Base-by-base conservation (phyloP, 352 stramenopile genomes). In the Pythium brachiatum region DNA sequence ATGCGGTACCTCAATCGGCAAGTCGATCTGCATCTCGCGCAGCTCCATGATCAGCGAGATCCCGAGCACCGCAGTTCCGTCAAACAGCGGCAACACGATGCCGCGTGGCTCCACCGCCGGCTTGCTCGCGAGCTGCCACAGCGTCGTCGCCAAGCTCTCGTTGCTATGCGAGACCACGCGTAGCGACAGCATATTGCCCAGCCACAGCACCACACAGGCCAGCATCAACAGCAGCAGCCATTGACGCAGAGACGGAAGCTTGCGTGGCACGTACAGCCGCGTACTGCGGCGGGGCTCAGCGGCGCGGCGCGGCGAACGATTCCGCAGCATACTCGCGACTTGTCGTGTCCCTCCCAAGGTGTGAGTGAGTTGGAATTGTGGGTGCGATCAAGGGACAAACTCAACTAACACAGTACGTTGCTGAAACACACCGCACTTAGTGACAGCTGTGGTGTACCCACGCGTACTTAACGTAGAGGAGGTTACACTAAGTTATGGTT, bases 1-100 rank as follows among this genome's bases (percentile, higher is more conserved):
- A 51, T 90, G 80, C 15, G 80, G 80, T 15, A 90, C 69, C 50
- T 90, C 81, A 56, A 88, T 84, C 15, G 82, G 80, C 27, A 92
- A 16, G 26, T 84, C 62, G 20, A 90, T 66, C 2, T 74, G 64
- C 38, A 89, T 65, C 16, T 51, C 71, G n/a, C 81, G 78, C 12
- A 90, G 60, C 55, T 87, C 75, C 53, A 87, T 68, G 54, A 92
- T 76, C 16, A 86, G 63, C 23, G 83, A 92, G 25, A 87, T 66
- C 26, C 83, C 83, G 1, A 90, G 63, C 25, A 68, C 38, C 21
- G 79, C 83, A 25, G 88, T 83, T 59, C 74, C 75, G 43, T 89
- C 73, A 50, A 85, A 92, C 13, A 92, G 61, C 43, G 79, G 83
- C 36, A 92, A 60, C 26, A 90, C 71, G 44, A 92, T 74, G 18